Base-by-base conservation (phyloP, 176 grass and related monocot genomes). In the Chloris gayana region DNA sequence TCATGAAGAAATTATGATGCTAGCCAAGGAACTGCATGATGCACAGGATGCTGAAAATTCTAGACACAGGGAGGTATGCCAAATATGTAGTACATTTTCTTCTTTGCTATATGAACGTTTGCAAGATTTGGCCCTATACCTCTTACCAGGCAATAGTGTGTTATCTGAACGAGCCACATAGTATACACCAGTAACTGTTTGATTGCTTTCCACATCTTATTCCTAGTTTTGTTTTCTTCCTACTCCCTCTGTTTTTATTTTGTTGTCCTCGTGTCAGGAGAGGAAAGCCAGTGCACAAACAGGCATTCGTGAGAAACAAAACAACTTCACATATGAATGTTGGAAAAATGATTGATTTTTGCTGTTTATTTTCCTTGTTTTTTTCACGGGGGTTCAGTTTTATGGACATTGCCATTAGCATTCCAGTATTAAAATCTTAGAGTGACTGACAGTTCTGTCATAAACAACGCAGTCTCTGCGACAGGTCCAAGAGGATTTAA, bases 21-120 rank as follows among this genome's bases (percentile, higher is more conserved):
- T 99, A 80, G 69, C 90, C 14, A 96, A 99, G 86, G 97, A 99
- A 86, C 85, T 93, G 31, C 86, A 93, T 37, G 88, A 90, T 67
- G 88, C 91, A 53, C 91, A 99, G 80, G 88, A 93, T 91, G 82
- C 73, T 29, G 97, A 99, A 93, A 86, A 91, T 71, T 75, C 84
- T 38, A 93, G 93, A 39, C 93, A 99, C 83, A 91, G 77, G 74
- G 90, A 88, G 93, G 97, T 99, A 93, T 39, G 64, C 35, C 24
- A 69, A 82, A 61, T 41, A 47, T 6, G 11, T 9, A 24, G 54
- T 10, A 13, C 25, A 24, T 50, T 18, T 80, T 32, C 26, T 44
- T 57, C 1, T 80, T 51, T 51, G 6, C 15, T 49, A 60, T 14
- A 77, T 76, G 35, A 75, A 26, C 3, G 22, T 30, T 34, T 41